A percentile compares a stretch with the other conserved stretches of the same genome.
phyloP scores from a whole-genome alignment of 257 asterid species.

The Hygrophila difformis region DNA sequence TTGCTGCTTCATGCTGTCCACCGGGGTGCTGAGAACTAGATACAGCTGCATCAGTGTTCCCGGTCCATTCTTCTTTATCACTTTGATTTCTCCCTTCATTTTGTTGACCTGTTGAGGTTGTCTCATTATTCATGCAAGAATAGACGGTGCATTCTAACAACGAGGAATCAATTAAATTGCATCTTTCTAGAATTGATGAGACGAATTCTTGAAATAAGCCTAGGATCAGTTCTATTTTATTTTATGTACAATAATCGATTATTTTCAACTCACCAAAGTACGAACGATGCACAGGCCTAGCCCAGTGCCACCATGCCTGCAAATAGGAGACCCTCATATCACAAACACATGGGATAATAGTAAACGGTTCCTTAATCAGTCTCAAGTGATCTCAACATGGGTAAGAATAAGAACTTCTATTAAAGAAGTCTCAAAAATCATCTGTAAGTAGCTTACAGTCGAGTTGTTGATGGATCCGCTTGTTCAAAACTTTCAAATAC shows the following conservation, averaged over 20 bases:
- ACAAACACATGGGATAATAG: no score
- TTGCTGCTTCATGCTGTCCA: constrained; percentile 35
- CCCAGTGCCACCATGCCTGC: constrained; percentile 97
- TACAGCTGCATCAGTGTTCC: constrained; percentile 81
- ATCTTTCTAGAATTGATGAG: not conserved
- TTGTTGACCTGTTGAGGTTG: constrained; percentile 51
- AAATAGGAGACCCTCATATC: constrained; percentile 9
- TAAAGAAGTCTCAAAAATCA: no score
- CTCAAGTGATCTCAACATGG: no score
- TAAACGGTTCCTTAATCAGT: no score
- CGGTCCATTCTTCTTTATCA: constrained; percentile 62
- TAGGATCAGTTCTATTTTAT: no score
- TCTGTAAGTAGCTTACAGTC: constrained; percentile 48
- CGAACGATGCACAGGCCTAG: constrained; percentile 92
- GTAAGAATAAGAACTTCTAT: no score
- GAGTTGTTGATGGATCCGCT: constrained; percentile 95
- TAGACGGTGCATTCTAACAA: not conserved
- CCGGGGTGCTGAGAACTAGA: constrained; percentile 45
- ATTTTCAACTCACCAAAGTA: constrained; percentile 60
- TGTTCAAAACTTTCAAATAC: constrained; percentile 96
- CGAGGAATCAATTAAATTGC: no score
- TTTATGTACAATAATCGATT: no score
- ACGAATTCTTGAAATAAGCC: no score
- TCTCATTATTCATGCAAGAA: not conserved
- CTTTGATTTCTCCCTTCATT: constrained; percentile 94